These are phyloP conservation scores for Buxus sempervirens DNA, from an alignment of 164 flowering plant species.

Conservation along the genomic window DNA sequence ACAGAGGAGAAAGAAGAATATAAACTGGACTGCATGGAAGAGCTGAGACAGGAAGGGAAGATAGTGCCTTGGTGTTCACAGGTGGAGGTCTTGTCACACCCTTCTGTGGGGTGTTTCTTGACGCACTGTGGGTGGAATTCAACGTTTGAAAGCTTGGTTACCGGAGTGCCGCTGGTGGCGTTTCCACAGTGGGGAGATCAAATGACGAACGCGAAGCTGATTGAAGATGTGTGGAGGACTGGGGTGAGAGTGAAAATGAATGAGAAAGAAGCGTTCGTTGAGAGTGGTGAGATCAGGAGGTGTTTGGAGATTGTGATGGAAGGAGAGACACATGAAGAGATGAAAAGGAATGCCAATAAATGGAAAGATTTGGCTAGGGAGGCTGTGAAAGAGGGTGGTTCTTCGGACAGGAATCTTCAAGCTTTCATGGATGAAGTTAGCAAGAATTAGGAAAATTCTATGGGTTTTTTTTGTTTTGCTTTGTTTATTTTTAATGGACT, in stretches of 20 bases:
- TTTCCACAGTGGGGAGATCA: constrained; percentile 43
- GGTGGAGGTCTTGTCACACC: constrained; percentile 32
- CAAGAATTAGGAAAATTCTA: too few relatives aligned
- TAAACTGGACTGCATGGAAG: constrained; percentile 4
- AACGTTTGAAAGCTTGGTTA: constrained; percentile 29
- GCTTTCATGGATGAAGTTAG: constrained; percentile 19
- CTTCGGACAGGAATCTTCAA: constrained; percentile 33
- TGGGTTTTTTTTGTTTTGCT: too few relatives aligned
- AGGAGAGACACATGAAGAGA: constrained; percentile 28
- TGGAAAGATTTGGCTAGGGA: constrained; percentile 40
- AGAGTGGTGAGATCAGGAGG: constrained; percentile 38
- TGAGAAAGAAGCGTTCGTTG: constrained; percentile 35
- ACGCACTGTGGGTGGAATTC: constrained; percentile 54
- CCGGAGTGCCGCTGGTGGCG: constrained; percentile 42
- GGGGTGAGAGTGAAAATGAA: constrained; percentile 29
- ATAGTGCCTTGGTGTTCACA: constrained; percentile 50
- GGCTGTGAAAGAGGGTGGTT: constrained; percentile 41
- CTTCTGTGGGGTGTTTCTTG: constrained; percentile 41
- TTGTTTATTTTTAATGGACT: too few relatives aligned
- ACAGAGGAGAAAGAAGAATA: constrained; percentile 3
- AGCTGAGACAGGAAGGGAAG: constrained; percentile 25
- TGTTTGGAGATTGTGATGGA: constrained; percentile 56
- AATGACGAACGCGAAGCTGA: constrained; percentile 35
- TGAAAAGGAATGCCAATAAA: constrained; percentile 30
- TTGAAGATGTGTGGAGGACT: constrained; percentile 35